Percentiles rank a stretch among this genome's conserved stretches.
Evolutionary conservation across 116 monocot species (phyloP).

Genomic region (Papilionanthe hybrid): DNA sequence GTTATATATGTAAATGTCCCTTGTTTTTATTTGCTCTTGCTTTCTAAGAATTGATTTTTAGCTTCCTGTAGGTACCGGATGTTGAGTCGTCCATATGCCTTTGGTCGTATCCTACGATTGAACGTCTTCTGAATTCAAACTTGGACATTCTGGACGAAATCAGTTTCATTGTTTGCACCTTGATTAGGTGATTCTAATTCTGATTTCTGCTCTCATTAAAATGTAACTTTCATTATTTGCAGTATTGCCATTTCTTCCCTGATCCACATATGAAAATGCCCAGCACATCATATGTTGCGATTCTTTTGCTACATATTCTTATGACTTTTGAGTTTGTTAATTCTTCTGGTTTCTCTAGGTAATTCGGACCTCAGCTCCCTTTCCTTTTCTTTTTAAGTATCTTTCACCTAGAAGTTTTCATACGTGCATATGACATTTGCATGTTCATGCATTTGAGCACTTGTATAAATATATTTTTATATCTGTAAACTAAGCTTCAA

Average conservation of each 20-base stretch:
- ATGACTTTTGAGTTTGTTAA: constrained; percentile 91
- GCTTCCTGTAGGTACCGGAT: constrained; percentile 62
- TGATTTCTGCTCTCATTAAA: constrained; percentile 9
- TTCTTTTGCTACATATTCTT: constrained; percentile 92
- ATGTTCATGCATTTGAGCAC: background rate
- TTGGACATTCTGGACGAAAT: constrained; percentile 68
- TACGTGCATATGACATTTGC: background rate
- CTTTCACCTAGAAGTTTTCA: background rate
- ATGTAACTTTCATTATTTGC: constrained; percentile 22
- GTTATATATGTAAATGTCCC: too few relatives aligned
- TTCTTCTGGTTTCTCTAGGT: constrained; percentile 81
- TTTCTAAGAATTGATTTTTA: background rate
- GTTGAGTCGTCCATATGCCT: constrained; percentile 97
- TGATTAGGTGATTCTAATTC: background rate
- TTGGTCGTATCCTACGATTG: constrained; percentile 83
- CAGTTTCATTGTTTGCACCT: background rate
- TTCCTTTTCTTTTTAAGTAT: background rate
- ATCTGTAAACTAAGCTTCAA: background rate
- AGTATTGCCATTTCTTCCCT: constrained; percentile 99
- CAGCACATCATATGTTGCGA: constrained; percentile 99
- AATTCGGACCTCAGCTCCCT: background rate
- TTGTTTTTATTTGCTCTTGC: constrained; percentile 3
- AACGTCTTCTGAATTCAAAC: constrained; percentile 90
- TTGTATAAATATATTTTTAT: background rate
- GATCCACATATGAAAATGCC: constrained; percentile 99